phyloP scores from a whole-genome alignment of 345 rosid genomes.

The Ricinus communis region DNA sequence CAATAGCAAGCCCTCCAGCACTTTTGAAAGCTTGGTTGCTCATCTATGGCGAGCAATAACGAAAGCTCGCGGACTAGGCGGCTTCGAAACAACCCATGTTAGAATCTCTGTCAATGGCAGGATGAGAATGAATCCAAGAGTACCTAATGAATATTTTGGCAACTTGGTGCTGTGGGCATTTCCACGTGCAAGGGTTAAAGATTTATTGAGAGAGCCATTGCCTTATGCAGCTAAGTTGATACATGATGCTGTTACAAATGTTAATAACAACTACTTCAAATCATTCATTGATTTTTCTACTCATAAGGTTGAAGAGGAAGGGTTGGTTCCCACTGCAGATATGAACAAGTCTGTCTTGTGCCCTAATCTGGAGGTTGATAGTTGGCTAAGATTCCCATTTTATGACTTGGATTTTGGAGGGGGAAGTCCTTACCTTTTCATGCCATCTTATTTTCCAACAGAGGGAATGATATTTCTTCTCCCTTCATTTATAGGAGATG shows the following conservation, averaged over 20 bases:
- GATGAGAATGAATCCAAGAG: constrained; percentile 18
- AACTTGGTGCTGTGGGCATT: constrained; percentile 42
- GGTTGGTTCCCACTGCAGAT: constrained; percentile 1
- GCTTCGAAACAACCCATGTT: constrained; percentile 18
- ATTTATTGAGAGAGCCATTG: constrained; percentile 18
- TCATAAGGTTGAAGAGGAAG: background rate
- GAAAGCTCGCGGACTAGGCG: constrained; percentile 23
- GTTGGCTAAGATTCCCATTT: constrained; percentile 40
- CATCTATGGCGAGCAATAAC: constrained; percentile 34
- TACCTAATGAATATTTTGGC: constrained; percentile 39
- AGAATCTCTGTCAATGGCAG: constrained; percentile 31
- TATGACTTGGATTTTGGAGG: constrained; percentile 32
- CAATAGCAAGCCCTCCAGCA: constrained; percentile 18
- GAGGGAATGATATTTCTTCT: constrained; percentile 27
- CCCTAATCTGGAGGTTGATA: constrained; percentile 33
- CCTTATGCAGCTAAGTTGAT: constrained; percentile 26
- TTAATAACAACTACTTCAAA: constrained; percentile 25
- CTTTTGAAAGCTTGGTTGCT: constrained; percentile 33
- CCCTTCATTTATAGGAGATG: constrained; percentile 27
- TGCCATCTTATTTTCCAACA: constrained; percentile 25
- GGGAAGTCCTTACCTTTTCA: constrained; percentile 32
- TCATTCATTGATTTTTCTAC: constrained; percentile 31
- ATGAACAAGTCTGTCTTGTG: background rate
- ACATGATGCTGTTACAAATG: constrained; percentile 25
- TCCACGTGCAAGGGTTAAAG: constrained; percentile 26